phyloP scores from a whole-genome alignment of 148 eudicot species.

The Mesembryanthemum crystallinum region DNA sequence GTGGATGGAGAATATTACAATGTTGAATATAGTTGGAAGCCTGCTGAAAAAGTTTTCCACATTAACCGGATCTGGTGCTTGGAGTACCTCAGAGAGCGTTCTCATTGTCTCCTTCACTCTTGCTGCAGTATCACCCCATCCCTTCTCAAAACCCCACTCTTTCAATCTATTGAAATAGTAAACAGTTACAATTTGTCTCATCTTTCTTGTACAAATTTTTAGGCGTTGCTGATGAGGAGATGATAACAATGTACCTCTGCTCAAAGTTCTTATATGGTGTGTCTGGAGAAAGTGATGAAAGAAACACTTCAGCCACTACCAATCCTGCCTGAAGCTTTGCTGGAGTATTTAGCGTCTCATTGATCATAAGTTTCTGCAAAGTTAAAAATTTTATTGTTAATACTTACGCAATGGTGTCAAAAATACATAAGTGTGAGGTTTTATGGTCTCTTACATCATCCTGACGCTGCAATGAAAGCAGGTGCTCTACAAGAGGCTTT shows the following conservation, averaged over 20 bases:
- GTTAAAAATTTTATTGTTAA: not conserved
- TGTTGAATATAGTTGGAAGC: conserved; percentile 68
- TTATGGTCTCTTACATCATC: conserved; percentile 57
- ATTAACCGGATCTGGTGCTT: conserved; percentile 76
- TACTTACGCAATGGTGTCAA: not conserved
- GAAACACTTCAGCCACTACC: conserved; percentile 68
- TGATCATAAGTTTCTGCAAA: conserved; percentile 80
- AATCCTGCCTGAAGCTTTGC: conserved; percentile 71
- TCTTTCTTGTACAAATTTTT: not conserved
- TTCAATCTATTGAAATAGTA: conserved; percentile 46
- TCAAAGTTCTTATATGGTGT: conserved; percentile 63
- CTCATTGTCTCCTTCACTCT: conserved; percentile 79
- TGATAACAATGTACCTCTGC: conserved; percentile 40
- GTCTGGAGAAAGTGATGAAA: conserved; percentile 58
- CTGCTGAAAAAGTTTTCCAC: conserved; percentile 69
- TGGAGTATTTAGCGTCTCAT: conserved; percentile 65
- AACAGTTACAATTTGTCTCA: not conserved
- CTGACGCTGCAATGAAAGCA: conserved; percentile 52
- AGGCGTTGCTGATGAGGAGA: conserved; percentile 7
- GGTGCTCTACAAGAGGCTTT: conserved; percentile 69
- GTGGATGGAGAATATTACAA: conserved; percentile 83
- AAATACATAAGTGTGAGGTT: conserved; percentile 1
- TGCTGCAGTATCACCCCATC: conserved; percentile 85
- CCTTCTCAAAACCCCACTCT: conserved; percentile 96
- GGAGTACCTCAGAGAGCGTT: conserved; percentile 73